phyloP scores from a whole-genome alignment of 148 eudicot genomes.

The Rhododendron ferrugineum region DNA sequence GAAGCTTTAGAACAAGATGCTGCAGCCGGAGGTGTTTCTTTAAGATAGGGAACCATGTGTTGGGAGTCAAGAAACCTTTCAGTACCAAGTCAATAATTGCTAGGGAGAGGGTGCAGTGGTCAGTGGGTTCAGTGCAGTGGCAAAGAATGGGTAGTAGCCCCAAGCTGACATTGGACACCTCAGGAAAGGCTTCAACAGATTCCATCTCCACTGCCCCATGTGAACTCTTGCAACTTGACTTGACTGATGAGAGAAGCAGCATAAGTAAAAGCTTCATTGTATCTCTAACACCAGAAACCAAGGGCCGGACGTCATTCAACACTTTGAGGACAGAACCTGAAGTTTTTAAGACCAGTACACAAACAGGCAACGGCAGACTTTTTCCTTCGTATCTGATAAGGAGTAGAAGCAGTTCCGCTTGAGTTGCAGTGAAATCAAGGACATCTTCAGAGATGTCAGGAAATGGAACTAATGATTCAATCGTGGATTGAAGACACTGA shows the following conservation, averaged over 20 bases:
- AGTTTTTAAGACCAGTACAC: slow-evolving; percentile 49
- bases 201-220: slow-evolving; percentile 29
- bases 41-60: slow-evolving; percentile 77
- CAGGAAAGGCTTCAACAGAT: slow-evolving; percentile 30
- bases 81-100: slow-evolving; percentile 57
- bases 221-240: slow-evolving; percentile 24
- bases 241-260: slow-evolving; percentile 44
- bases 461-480: slow-evolving; percentile 41
- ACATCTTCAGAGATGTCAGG: slow-evolving; percentile 53
- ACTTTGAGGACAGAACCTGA: slow-evolving; percentile 62
- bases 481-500: slow-evolving; percentile 37
- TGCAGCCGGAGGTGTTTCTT: slow-evolving; percentile 67
- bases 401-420: slow-evolving; percentile 64
- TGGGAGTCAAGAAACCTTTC: slow-evolving; percentile 50
- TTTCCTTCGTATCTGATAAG: slow-evolving; percentile 36
- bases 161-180: slow-evolving; percentile 55
- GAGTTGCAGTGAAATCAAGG: slow-evolving; percentile 50
- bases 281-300: slow-evolving; percentile 35
- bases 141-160: slow-evolving; percentile 78
- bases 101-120: slow-evolving; percentile 56
- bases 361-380: slow-evolving; percentile 31
- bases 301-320: slow-evolving; percentile 39
- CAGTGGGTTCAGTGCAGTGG: slow-evolving; percentile 48
- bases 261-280: slow-evolving; percentile 46
- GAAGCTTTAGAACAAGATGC: slow-evolving; percentile 60